Conservation (phyloP, 2,329 filamentous ascomycete genomes). For the Penicillium sp. region DNA sequence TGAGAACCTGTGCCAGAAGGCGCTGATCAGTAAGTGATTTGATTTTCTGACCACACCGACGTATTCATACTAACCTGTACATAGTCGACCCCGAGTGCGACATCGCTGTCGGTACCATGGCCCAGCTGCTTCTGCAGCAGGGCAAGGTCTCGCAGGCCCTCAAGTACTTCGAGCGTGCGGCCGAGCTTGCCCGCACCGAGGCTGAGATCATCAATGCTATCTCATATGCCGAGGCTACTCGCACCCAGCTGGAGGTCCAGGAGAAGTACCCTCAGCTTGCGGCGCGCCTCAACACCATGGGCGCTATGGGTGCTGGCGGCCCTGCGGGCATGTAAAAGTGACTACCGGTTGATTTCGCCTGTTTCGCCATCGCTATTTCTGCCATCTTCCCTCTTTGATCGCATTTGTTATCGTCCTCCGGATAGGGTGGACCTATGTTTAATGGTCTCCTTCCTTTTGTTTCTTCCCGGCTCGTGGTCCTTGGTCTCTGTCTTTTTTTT, state of each 20-base stretch:
- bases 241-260: conserved; percentile 91
- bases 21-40: conserved; percentile 79
- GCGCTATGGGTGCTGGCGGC: conserved; percentile 43
- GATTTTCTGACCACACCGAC: neutral
- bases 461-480: conserved; percentile 13
- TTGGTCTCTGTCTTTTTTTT: conserved; percentile 19
- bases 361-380: conserved; percentile 8
- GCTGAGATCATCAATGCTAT: conserved; percentile 95
- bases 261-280: conserved; percentile 84
- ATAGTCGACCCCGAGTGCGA: conserved; percentile 97
- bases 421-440: conserved; percentile 19
- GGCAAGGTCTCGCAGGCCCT: conserved; percentile 95
- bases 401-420: conserved; percentile 18
- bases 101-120: conserved; percentile 98
- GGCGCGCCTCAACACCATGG: conserved; percentile 69
- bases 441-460: conserved; percentile 19
- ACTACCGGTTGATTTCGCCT: conserved; percentile 1
- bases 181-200: conserved; percentile 90
- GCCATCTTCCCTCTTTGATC: conserved; percentile 21
- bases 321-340: conserved; percentile 39
- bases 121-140: conserved; percentile 94
- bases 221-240: conserved; percentile 94
- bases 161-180: conserved; percentile 95
- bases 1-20: conserved; percentile 96
- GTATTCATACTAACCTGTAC: conserved; percentile 18